Evolutionary conservation across 352 stramenopile genomes (phyloP), one percentile per base, ranked within the genome.

Genomic region (Globisporangium yorkense): DNA sequence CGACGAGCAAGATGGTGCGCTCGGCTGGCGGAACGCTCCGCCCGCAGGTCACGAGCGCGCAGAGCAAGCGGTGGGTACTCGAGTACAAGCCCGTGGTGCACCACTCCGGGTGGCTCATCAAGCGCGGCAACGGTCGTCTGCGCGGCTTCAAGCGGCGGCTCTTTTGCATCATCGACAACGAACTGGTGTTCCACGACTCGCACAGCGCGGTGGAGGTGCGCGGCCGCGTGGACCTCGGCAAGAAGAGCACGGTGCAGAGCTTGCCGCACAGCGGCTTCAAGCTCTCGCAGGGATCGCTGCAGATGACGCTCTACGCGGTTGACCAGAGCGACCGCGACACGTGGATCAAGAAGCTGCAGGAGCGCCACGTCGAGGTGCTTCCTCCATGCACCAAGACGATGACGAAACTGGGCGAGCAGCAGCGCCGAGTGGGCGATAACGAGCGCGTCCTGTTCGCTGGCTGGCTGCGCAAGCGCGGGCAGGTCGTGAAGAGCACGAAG

Each of bases 71-170:
- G 31, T 89, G 78, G 74, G 71, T 89, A 51, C 76, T 88, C 13
- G 79, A 91, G 60, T 93, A 93, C 73, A 93, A 93, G 50, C 84
- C 84, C 1, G 70, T 89, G 5, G 81, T 95, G 9, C 68, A 75
- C 1, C 83, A 93, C 59, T 95, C 85, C 29, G 85, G 85, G 10
- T 95, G 85, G 85, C 78, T 95, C 44, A 92, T 95, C 61, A 95
- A 95, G 51, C 81, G 83, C 20, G 85, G 77, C 31, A 73, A 87
- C 46, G 85, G 81, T 21, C 53, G 53, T 0, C 78, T 88, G 40
- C 76, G 80, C 33, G 89, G 85, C 56, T 95, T 93, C 65, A 95
- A 95, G 63, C 81, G 85, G 21, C 81, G 85, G 21, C 61, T 95
- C 29, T 95, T 95, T 48, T 93, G 80, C 67, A 88, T 95, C 61